Base-by-base conservation (phyloP, 352 stramenopile genomes). In the Thalassiosira exigua region DNA sequence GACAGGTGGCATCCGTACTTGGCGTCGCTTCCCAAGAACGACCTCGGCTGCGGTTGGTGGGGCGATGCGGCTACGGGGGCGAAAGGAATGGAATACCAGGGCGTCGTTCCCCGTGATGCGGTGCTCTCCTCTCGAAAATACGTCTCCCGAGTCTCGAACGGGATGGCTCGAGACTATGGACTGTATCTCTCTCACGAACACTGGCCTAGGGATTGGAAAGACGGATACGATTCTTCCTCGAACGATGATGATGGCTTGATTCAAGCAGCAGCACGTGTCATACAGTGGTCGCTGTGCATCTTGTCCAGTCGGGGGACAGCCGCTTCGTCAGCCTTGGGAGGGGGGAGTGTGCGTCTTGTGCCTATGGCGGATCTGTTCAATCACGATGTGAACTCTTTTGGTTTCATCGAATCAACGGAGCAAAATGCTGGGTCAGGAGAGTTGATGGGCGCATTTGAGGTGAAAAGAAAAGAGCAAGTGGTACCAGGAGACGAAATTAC, bases 231-330 rank as follows among this genome's bases (percentile, higher is more conserved):
- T n/a, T 17, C 11, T n/a, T n/a, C 11, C 39, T 17, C 9, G 46
- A 29, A 54, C 3, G 41, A 29, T 11, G n/a, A 68, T n/a, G 7
- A 53, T 54, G 9, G 4, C 21, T 30, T 36, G 24, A 5, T 22
- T 68, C 19, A 24, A 22, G 41, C 64, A 32, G 50, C 64, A 53
- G 64, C 51, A 36, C 29, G 29, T 26, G 66, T 42, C 11, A 80
- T 90, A 26, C 21, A 81, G 68, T 91, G 85, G 85, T 58, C 81
- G 17, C 69, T 90, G 1, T 91, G 85, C 66, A 79, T 84, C 44
- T 82, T 91, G 19, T 73, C 81, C 0, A 87, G 75, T 14, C 66
- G 85, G 32, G 85, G 75, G 4, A 90, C 69, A 3, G 82, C 68
- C 19, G 82, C 79, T 48, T 84, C 62, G 39, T 61, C 78, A 58